phyloP scores from a whole-genome alignment of 805 yeast species.

The Millerozyma acaciae region DNA sequence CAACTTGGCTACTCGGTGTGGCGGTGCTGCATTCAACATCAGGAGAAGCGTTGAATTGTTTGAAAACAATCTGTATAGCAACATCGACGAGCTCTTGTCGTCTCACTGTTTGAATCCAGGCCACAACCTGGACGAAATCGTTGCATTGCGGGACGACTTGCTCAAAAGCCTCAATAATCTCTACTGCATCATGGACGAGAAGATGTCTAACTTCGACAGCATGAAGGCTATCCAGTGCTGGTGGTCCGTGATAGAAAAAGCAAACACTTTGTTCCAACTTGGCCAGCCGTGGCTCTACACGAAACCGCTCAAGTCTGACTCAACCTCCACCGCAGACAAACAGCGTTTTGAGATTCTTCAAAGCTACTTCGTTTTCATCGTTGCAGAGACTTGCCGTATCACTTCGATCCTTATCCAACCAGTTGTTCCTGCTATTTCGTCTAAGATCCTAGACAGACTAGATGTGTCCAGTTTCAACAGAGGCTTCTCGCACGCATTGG shows the following conservation, averaged over 20 bases:
- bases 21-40: constrained; percentile 66
- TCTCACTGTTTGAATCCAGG: constrained; percentile 4
- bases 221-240: constrained; percentile 53
- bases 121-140: constrained; percentile 11
- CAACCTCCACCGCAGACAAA: constrained; percentile 15
- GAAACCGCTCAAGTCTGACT: constrained; percentile 17
- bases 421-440: constrained; percentile 64
- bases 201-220: constrained; percentile 47
- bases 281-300: constrained; percentile 72
- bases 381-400: constrained; percentile 70
- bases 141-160: constrained; percentile 19
- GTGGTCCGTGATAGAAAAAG: constrained; percentile 55
- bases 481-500: constrained; percentile 36
- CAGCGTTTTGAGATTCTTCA: constrained; percentile 14
- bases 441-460: constrained; percentile 56
- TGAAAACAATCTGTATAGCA: constrained; percentile 17
- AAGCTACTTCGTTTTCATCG: constrained; percentile 56
- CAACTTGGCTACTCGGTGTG: constrained; percentile 69
- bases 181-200: constrained; percentile 34
- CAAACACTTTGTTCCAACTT: constrained; percentile 65
- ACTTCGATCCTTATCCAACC: constrained; percentile 66
- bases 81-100: constrained; percentile 20
- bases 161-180: constrained; percentile 30
- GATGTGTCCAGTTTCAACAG: constrained; percentile 47
- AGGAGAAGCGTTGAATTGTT: constrained; percentile 35